phyloP scores from a whole-genome alignment of 2,329 filamentous ascomycete species.

The Clarireedia paspali region DNA sequence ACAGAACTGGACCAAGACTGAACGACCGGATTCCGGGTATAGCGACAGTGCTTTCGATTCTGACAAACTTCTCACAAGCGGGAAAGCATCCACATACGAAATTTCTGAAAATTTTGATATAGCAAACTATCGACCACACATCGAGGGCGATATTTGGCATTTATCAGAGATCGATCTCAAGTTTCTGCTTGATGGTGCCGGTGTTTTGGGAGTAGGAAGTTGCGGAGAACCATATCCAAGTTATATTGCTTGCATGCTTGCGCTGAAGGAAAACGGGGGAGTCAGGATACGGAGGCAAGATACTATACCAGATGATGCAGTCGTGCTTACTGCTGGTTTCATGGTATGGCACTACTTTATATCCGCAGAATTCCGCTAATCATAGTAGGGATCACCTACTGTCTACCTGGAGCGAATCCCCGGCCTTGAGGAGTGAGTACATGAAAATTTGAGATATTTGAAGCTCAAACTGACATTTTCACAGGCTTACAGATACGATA shows the following conservation, averaged over 20 bases:
- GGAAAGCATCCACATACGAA: constrained; percentile 23
- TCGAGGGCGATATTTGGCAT: constrained; percentile 46
- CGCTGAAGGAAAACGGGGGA: constrained; percentile 20
- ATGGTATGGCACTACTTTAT: constrained; percentile 18
- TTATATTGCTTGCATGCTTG: constrained; percentile 35
- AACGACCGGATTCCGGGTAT: constrained; percentile 1
- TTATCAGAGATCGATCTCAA: constrained; percentile 49
- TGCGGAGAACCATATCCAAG: constrained; percentile 43
- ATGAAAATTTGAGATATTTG: neutral
- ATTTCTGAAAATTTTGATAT: constrained; percentile 19
- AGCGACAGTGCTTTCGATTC: constrained; percentile 1
- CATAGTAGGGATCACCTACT: constrained; percentile 22
- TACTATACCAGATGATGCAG: constrained; percentile 24
- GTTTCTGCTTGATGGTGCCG: constrained; percentile 51
- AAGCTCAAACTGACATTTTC: neutral
- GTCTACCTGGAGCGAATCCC: constrained; percentile 28
- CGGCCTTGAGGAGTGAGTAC: constrained; percentile 22
- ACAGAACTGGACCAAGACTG: neutral
- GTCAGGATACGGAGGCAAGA: constrained; percentile 24
- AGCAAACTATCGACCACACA: constrained; percentile 35
- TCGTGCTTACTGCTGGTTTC: constrained; percentile 23
- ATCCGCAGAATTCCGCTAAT: neutral
- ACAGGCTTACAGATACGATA: constrained; percentile 25
- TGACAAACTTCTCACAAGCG: too few relatives aligned
- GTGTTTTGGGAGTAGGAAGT: constrained; percentile 54